Evolutionary conservation across 2,329 filamentous ascomycete genomes (phyloP), one percentile per base, ranked within the genome.

Genomic region (Talaromyces pinophilus): DNA sequence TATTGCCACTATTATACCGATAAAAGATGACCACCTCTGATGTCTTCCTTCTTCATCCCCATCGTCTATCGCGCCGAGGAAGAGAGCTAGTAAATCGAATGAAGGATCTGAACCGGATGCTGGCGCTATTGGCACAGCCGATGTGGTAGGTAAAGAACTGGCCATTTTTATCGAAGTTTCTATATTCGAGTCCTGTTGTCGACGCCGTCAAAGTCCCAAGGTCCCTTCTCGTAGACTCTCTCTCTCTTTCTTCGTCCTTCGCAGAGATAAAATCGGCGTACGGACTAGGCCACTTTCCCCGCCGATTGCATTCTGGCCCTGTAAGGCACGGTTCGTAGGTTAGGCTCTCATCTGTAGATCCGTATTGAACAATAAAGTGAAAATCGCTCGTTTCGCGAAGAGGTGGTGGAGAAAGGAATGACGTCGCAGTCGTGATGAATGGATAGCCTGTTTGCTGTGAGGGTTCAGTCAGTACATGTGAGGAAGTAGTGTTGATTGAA

Each of bases 1-100:
- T 73, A 99, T 96, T 61, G 95, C 93, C 2, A 93, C 96, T 63
- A 94, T 80, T 74, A 99, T 97, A 72, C 95, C 95, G 75, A 99
- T 98, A 63, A 98, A 83, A 30, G 93, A 96, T 57, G 93, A 96
- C 93, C 94, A 98, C 15, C 72, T 71, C 17, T 69, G 68, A 13
- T 65, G 67, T 46, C 54, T 55, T 11, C 69, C 66, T 28, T 72
- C 72, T 68, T 72, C 67, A 40, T 63, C 52, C 22, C 57, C 66
- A 38, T 66, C 64, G 59, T 62, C 67, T 30, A 71, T 60, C 7
- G 68, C 66, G 15, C 62, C 62, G 38, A 64, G 15, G n/a, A 69
- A 33, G 13, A 64, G 65, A 65, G 33, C 71, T 69, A 30, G 71
- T 67, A 46, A 67, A 55, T 25, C 67, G 55, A 52, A 69, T 63